Evolutionary conservation across 2,329 filamentous ascomycete genomes (phyloP).

Genomic region (Amphichorda felina): DNA sequence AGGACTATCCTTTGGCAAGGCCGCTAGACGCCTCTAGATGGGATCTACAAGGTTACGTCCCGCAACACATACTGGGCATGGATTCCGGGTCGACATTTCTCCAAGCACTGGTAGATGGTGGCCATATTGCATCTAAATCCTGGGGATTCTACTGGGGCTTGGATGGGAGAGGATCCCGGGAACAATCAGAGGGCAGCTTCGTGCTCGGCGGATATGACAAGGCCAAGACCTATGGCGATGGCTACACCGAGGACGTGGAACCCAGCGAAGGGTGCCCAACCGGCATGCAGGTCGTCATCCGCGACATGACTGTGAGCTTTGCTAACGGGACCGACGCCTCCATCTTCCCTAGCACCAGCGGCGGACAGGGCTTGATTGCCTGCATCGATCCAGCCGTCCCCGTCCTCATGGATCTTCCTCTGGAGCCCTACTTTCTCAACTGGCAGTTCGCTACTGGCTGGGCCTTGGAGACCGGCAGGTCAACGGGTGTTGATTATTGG

Average conservation of each 20-base stretch:
- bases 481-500: conserved; percentile 2
- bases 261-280: neutral
- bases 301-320: conserved; percentile 6
- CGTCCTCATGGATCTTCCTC: conserved; percentile 4
- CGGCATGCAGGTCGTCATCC: conserved; percentile 5
- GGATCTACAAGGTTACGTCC: conserved; percentile 2
- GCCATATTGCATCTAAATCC: conserved; percentile 3
- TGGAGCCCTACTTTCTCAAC: conserved; percentile 4
- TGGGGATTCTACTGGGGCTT: conserved; percentile 7
- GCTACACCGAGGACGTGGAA: neutral
- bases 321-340: conserved; percentile 5
- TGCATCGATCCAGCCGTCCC: conserved; percentile 7
- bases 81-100: conserved; percentile 6
- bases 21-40: conserved; percentile 1
- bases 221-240: conserved; percentile 6
- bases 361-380: neutral
- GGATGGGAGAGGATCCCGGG: neutral
- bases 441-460: neutral
- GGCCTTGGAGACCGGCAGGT: neutral
- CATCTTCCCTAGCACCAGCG: conserved; percentile 4
- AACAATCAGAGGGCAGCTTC: conserved; percentile 5
- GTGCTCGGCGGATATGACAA: conserved; percentile 7
- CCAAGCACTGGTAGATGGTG: neutral
- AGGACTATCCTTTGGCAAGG: conserved; percentile 4
- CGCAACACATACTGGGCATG: conserved; percentile 8